A percentile compares a stretch with the other conserved stretches of the same genome.
Evolutionary conservation across 768 basidiomycete genomes (phyloP).

Genomic region (Hericium rajendrae): DNA sequence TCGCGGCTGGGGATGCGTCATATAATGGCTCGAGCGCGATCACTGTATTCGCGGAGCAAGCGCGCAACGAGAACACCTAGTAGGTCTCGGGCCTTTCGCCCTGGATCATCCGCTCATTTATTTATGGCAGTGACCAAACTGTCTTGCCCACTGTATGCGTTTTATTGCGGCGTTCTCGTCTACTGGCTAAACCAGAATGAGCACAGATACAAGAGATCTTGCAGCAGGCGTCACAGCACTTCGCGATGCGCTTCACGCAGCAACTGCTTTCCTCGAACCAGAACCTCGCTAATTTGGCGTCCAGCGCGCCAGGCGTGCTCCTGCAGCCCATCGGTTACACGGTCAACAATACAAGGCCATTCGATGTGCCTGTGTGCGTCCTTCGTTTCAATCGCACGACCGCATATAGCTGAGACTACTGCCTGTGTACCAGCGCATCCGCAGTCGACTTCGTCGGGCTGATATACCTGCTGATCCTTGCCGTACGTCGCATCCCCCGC

Average conservation of each 20-base stretch:
- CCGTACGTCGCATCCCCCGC: slow-evolving; percentile 13
- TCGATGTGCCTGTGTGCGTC: slow-evolving; percentile 47
- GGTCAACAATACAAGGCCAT: slow-evolving; percentile 42
- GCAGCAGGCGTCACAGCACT: slow-evolving; percentile 22
- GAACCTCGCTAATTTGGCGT: slow-evolving; percentile 29
- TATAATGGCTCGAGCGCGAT: slow-evolving; percentile 43
- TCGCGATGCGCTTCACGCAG: slow-evolving; percentile 25
- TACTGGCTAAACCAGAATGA: no score
- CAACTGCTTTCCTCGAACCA: slow-evolving; percentile 16
- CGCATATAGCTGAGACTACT: no score
- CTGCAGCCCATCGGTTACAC: slow-evolving; percentile 39
- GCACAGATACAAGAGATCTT: background rate
- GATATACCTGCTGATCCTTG: slow-evolving; percentile 22
- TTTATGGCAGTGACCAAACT: background rate
- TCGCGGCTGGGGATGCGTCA: slow-evolving; percentile 22
- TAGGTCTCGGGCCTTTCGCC: slow-evolving; percentile 15
- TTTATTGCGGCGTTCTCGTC: background rate
- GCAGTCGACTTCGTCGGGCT: slow-evolving; percentile 25
- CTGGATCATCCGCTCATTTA: background rate
- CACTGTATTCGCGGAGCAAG: slow-evolving; percentile 37
- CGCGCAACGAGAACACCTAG: slow-evolving; percentile 52
- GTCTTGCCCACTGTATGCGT: no score
- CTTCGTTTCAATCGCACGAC: background rate
- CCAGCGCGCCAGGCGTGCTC: slow-evolving; percentile 39
- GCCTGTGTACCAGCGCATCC: slow-evolving; percentile 9